Conservation (phyloP, 495 filamentous ascomycete genomes). For the Astrocystis sublimbata region DNA sequence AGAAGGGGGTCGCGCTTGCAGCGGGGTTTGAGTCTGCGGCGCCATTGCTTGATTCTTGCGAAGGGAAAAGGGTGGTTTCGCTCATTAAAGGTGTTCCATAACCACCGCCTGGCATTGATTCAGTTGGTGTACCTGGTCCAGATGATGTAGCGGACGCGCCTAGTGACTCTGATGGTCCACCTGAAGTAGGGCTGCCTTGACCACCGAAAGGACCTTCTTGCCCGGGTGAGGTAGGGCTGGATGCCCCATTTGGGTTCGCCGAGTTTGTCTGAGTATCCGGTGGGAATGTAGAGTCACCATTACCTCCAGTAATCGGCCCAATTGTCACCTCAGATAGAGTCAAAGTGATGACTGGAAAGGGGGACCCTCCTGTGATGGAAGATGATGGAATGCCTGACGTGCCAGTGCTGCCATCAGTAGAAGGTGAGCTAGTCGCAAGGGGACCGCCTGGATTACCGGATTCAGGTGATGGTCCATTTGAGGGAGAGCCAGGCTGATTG, state of each 20-base stretch:
- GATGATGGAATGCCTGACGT: neutral
- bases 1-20: conserved; percentile 20
- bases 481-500: conserved; percentile 6
- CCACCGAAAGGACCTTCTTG: neutral
- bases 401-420: neutral
- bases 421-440: conserved; percentile 9
- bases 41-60: conserved; percentile 15
- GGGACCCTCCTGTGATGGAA: neutral
- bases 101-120: conserved; percentile 5
- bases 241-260: neutral
- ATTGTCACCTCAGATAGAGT: conserved; percentile 5
- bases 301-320: neutral
- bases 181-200: neutral
- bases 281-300: conserved; percentile 5
- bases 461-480: neutral
- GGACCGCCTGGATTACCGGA: conserved; percentile 18
- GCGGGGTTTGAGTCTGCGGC: conserved; percentile 16
- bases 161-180: neutral
- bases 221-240: neutral
- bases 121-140: neutral
- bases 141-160: neutral
- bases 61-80: conserved; percentile 14
- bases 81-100: conserved; percentile 12
- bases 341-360: conserved; percentile 16
- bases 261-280: neutral